These are phyloP conservation scores for Hemileccinum impolitum DNA, from an alignment of 768 basidiomycete species.

Conservation along the genomic window DNA sequence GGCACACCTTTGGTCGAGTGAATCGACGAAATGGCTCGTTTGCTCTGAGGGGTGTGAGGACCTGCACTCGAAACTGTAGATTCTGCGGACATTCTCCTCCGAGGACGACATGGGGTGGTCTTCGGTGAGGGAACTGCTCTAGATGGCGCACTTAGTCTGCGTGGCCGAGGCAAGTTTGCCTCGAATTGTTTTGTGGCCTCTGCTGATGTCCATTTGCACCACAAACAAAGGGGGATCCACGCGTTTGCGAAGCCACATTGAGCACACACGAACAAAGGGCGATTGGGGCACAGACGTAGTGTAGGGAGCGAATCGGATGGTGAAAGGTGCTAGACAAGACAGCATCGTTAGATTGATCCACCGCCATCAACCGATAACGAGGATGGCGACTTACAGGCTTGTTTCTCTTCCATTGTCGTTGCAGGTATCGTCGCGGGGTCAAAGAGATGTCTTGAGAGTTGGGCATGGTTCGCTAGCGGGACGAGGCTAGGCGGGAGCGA, in stretches of 20 bases:
- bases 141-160: conserved; percentile 29
- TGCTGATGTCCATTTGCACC: conserved; percentile 48
- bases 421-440: conserved; percentile 34
- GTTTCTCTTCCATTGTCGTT: conserved; percentile 41
- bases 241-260: conserved; percentile 47
- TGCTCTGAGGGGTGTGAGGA: conserved; percentile 21
- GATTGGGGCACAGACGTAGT: conserved; percentile 39
- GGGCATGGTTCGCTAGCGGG: conserved; percentile 11
- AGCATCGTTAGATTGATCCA: conserved; percentile 16
- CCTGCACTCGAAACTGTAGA: conserved; percentile 20
- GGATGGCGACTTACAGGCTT: conserved; percentile 33
- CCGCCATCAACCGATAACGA: conserved; percentile 7
- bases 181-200: conserved; percentile 40
- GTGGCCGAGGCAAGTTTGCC: conserved; percentile 35
- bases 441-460: conserved; percentile 19
- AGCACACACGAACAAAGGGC: conserved; percentile 45
- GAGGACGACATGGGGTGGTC: conserved; percentile 5
- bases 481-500: conserved; percentile 6
- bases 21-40: conserved; percentile 8
- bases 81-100: conserved; percentile 21
- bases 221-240: conserved; percentile 47
- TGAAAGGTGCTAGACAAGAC: conserved; percentile 36
- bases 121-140: conserved; percentile 12
- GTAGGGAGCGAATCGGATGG: conserved; percentile 47
- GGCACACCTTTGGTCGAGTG: conserved; percentile 14